Evolutionary conservation across 2,329 filamentous ascomycete species (phyloP).

Genomic region (Trichothecium sympodiale): DNA sequence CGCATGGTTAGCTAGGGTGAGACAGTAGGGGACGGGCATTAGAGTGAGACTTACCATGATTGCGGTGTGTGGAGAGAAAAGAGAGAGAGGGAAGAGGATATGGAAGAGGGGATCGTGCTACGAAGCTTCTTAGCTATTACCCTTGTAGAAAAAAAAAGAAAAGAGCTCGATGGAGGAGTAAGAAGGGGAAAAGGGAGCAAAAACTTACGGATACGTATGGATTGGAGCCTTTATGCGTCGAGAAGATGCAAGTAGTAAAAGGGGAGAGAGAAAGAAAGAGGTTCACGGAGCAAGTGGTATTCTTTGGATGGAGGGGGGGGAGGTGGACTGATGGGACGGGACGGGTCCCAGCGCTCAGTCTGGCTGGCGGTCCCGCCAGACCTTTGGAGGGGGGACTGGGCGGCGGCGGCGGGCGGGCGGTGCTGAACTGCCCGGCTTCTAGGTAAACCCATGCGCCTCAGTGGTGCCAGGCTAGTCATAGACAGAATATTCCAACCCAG

Average conservation of each 20-base stretch:
- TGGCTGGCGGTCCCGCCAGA: no score
- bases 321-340: conserved; percentile 3
- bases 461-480: no score
- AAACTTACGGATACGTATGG: conserved; percentile 6
- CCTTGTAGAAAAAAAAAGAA: conserved; percentile 4
- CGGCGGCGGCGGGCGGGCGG: no score
- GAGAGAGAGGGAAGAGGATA: conserved; percentile 5
- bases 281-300: no score
- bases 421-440: no score
- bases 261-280: conserved; percentile 1
- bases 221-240: conserved; percentile 13
- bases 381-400: no score
- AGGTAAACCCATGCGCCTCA: no score
- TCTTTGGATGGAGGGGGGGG: conserved; percentile 2
- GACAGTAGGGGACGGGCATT: conserved; percentile 2
- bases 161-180: conserved; percentile 9
- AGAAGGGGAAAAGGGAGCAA: conserved; percentile 6
- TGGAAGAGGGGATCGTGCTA: conserved; percentile 3
- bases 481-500: no score
- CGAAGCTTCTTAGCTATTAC: not conserved
- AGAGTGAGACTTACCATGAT: conserved; percentile 26
- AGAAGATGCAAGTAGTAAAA: not conserved
- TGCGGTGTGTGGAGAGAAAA: conserved; percentile 19
- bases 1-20: conserved; percentile 9
- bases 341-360: no score